Percentiles rank a stretch among this genome's conserved stretches.
These are phyloP conservation scores for Xylariaceae sp. DNA, from an alignment of 2,329 filamentous ascomycete species.

Conservation along the genomic window DNA sequence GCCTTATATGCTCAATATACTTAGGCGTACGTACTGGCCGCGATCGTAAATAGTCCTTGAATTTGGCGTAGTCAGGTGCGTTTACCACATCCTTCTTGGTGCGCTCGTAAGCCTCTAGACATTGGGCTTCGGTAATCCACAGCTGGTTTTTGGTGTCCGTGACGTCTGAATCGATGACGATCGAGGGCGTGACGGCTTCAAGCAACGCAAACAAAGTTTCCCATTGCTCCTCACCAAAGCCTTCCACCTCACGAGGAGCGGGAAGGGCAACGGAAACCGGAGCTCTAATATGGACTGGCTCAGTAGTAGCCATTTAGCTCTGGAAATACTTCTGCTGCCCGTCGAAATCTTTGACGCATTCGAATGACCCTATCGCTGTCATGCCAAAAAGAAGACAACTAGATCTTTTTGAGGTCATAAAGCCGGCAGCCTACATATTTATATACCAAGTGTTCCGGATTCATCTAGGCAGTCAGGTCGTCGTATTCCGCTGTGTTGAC, in stretches of 20 bases:
- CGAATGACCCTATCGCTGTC: neutral
- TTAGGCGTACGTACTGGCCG: conserved; percentile 47
- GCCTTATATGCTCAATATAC: conserved; percentile 49
- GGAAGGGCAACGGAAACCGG: conserved; percentile 27
- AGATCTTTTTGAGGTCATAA: no score
- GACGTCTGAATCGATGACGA: conserved; percentile 42
- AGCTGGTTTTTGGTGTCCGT: conserved; percentile 42
- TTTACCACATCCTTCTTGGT: conserved; percentile 36
- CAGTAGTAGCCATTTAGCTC: conserved; percentile 22
- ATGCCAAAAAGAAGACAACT: neutral
- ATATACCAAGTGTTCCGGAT: no score
- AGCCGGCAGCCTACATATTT: no score
- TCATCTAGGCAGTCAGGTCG: no score
- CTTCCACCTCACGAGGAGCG: conserved; percentile 18
- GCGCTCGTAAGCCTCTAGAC: conserved; percentile 42
- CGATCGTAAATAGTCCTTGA: conserved; percentile 51
- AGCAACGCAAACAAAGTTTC: conserved; percentile 49
- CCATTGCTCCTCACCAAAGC: conserved; percentile 46
- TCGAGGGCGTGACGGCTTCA: conserved; percentile 58
- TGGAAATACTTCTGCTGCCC: neutral
- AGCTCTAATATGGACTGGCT: conserved; percentile 12
- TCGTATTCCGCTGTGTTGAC: no score
- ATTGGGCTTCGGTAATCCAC: conserved; percentile 46
- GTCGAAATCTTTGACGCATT: neutral
- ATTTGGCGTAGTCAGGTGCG: conserved; percentile 39